Conservation (phyloP, 75 land plant species). For the Sequoia sempervirens region DNA sequence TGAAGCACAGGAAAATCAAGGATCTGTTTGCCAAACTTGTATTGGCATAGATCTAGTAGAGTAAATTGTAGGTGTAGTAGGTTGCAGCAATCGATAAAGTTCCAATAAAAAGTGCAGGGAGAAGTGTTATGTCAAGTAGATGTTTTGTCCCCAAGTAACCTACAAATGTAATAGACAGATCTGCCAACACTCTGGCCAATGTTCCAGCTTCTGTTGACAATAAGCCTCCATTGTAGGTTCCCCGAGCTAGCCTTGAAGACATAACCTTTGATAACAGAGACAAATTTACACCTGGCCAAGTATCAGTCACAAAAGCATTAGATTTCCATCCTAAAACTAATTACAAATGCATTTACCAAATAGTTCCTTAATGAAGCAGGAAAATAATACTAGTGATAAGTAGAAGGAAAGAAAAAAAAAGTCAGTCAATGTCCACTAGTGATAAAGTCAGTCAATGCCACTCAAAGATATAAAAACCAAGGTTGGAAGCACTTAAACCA, state of each 20-base stretch:
- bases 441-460: background rate
- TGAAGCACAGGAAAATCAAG: background rate
- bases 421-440: background rate
- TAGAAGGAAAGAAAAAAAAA: background rate
- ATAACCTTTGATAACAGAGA: constrained; percentile 77
- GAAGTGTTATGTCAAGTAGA: constrained; percentile 64
- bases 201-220: constrained; percentile 91
- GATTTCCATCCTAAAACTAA: background rate
- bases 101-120: constrained; percentile 65
- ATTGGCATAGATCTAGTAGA: constrained; percentile 14
- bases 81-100: constrained; percentile 48
- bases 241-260: constrained; percentile 80
- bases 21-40: background rate
- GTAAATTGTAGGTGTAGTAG: constrained; percentile 60
- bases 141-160: constrained; percentile 56
- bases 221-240: constrained; percentile 83
- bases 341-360: background rate
- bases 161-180: constrained; percentile 68
- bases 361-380: background rate
- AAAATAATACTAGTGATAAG: background rate
- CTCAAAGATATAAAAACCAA: background rate
- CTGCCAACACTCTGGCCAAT: constrained; percentile 73
- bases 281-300: constrained; percentile 69
- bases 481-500: background rate
- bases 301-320: constrained; percentile 3